A percentile compares a stretch with the other conserved stretches of the same genome.
phyloP scores from a whole-genome alignment of 768 basidiomycete genomes.

The Boletellus ananas region DNA sequence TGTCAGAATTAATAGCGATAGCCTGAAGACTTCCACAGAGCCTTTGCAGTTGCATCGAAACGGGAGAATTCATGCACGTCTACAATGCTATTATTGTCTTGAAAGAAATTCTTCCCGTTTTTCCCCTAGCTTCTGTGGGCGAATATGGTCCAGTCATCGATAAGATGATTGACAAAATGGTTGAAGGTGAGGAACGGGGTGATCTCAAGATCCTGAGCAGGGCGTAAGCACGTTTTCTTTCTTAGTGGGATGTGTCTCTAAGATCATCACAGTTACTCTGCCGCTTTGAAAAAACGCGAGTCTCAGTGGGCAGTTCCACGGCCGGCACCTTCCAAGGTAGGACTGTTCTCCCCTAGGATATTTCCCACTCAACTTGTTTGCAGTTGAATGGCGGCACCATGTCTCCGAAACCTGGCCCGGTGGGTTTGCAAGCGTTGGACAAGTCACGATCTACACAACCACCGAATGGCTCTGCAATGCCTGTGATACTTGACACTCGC shows the following conservation, averaged over 20 bases:
- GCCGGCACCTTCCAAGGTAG: constrained; percentile 33
- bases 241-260: constrained; percentile 1
- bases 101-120: constrained; percentile 86
- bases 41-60: constrained; percentile 76
- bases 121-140: constrained; percentile 66
- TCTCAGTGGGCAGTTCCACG: constrained; percentile 44
- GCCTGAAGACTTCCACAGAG: constrained; percentile 43
- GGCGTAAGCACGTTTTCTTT: constrained; percentile 48
- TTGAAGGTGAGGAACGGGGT: constrained; percentile 76
- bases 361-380: neutral
- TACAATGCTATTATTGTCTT: constrained; percentile 95
- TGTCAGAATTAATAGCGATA: neutral
- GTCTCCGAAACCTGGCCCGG: constrained; percentile 25
- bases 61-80: constrained; percentile 94
- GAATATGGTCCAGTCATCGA: constrained; percentile 55
- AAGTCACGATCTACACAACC: constrained; percentile 32
- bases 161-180: constrained; percentile 57
- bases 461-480: constrained; percentile 38
- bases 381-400: constrained; percentile 26
- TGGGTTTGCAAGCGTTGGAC: constrained; percentile 32
- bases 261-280: constrained; percentile 52
- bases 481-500: constrained; percentile 33
- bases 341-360: neutral
- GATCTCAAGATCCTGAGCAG: constrained; percentile 77
- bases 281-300: constrained; percentile 73